A percentile compares a stretch with the other conserved stretches of the same genome.
Conservation (phyloP, 1,139 yeast genomes). For the Ogataea hybrid region DNA sequence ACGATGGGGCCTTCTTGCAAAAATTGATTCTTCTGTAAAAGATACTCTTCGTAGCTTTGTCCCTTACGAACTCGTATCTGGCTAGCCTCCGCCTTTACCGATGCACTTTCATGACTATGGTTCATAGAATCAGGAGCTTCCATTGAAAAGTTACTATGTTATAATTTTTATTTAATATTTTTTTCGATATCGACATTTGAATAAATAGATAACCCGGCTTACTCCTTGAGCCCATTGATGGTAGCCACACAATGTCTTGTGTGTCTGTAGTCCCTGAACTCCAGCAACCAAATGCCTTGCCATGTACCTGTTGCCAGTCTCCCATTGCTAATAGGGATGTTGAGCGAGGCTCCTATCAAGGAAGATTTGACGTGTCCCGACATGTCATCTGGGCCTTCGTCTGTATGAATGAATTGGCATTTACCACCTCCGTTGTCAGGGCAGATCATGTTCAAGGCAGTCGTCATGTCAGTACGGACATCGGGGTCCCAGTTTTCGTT, state of each 20-base stretch:
- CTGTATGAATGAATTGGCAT: conserved; percentile 52
- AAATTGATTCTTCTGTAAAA: conserved; percentile 44
- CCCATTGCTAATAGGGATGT: conserved; percentile 71
- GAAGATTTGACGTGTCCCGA: conserved; percentile 74
- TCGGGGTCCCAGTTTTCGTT: conserved; percentile 83
- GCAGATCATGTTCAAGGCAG: conserved; percentile 59
- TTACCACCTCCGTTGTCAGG: conserved; percentile 64
- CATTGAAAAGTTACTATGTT: not conserved
- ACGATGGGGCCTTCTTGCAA: conserved; percentile 48
- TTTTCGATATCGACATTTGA: not conserved
- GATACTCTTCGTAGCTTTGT: conserved; percentile 55
- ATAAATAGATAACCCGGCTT: not conserved
- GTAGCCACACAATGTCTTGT: conserved; percentile 70
- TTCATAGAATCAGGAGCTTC: conserved; percentile 8
- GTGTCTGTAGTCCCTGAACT: conserved; percentile 64
- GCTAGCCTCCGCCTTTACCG: conserved; percentile 40
- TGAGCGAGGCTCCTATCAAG: conserved; percentile 61
- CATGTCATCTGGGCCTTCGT: conserved; percentile 83
- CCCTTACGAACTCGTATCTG: conserved; percentile 46
- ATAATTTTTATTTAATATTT: not conserved
- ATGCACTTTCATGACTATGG: conserved; percentile 34
- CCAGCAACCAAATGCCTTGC: conserved; percentile 80
- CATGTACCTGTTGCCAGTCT: conserved; percentile 72
- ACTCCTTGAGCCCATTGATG: conserved; percentile 54
- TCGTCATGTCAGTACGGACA: conserved; percentile 66